Percentiles rank a stretch among this genome's conserved stretches.
These are phyloP conservation scores for Bryoglossum gracile DNA, from an alignment of 495 filamentous ascomycete species.

Conservation along the genomic window DNA sequence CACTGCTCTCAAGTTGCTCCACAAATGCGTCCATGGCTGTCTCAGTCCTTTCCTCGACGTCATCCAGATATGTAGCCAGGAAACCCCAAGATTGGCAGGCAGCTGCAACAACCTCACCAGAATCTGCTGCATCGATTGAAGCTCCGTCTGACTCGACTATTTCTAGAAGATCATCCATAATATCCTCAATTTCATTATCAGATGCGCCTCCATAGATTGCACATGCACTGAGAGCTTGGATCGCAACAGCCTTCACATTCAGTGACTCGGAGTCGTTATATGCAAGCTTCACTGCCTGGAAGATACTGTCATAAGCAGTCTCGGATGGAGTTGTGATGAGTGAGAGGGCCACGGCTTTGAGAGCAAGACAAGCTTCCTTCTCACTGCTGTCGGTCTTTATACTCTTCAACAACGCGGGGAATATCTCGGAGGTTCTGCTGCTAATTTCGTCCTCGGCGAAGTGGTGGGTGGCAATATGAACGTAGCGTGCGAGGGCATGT, in stretches of 20 bases:
- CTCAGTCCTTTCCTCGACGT: slow-evolving; percentile 67
- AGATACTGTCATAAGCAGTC: slow-evolving; percentile 58
- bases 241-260: slow-evolving; percentile 61
- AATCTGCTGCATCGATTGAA: slow-evolving; percentile 65
- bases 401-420: slow-evolving; percentile 64
- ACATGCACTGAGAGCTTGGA: slow-evolving; percentile 66
- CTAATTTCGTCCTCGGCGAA: slow-evolving; percentile 63
- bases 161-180: slow-evolving; percentile 78
- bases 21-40: slow-evolving; percentile 77
- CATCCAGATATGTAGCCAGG: slow-evolving; percentile 73
- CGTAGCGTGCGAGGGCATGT: slow-evolving; percentile 59
- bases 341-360: slow-evolving; percentile 70
- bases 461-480: slow-evolving; percentile 64
- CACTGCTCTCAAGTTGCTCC: slow-evolving; percentile 77
- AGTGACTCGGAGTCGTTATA: slow-evolving; percentile 64
- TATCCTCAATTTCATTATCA: slow-evolving; percentile 58
- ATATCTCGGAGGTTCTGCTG: slow-evolving; percentile 52
- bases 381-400: slow-evolving; percentile 64
- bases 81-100: slow-evolving; percentile 87
- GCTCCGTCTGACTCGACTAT: slow-evolving; percentile 81
- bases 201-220: slow-evolving; percentile 76
- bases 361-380: slow-evolving; percentile 63
- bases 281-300: slow-evolving; percentile 55
- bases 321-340: slow-evolving; percentile 67
- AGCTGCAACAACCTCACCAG: slow-evolving; percentile 67